phyloP scores from a whole-genome alignment of 371 early-diverging fungal genomes.

The Massospora cicadina region DNA sequence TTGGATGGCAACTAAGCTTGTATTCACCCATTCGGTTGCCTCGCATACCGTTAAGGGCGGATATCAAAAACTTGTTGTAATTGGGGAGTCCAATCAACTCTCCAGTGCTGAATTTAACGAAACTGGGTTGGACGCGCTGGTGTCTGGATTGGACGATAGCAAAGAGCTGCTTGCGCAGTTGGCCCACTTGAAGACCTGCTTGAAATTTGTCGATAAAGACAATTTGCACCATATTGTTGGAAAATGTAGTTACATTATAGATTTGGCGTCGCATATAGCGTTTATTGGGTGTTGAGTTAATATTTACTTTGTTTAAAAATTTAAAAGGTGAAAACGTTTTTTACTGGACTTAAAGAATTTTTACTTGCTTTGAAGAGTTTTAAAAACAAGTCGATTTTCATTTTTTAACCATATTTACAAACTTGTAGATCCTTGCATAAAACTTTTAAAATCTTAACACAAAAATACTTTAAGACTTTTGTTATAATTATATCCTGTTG shows the following conservation, averaged over 20 bases:
- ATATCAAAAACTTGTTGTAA: background rate
- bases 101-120: background rate
- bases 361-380: background rate
- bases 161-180: background rate
- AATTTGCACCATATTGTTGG: background rate
- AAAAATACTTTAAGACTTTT: background rate
- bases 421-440: background rate
- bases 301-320: background rate
- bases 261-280: background rate
- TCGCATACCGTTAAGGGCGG: background rate
- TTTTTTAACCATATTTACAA: background rate
- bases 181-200: background rate
- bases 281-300: background rate
- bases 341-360: background rate
- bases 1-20: background rate
- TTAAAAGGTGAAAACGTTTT: background rate
- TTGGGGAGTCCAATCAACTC: background rate
- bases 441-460: background rate
- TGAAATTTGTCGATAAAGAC: background rate
- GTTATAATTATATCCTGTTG: background rate
- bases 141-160: background rate
- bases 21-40: background rate
- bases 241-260: background rate
- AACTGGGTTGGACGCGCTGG: background rate
- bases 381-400: background rate